Evolutionary conservation across 2,329 filamentous ascomycete species (phyloP), one percentile per base, ranked within the genome.

Genomic region (Xylaria multiplex): DNA sequence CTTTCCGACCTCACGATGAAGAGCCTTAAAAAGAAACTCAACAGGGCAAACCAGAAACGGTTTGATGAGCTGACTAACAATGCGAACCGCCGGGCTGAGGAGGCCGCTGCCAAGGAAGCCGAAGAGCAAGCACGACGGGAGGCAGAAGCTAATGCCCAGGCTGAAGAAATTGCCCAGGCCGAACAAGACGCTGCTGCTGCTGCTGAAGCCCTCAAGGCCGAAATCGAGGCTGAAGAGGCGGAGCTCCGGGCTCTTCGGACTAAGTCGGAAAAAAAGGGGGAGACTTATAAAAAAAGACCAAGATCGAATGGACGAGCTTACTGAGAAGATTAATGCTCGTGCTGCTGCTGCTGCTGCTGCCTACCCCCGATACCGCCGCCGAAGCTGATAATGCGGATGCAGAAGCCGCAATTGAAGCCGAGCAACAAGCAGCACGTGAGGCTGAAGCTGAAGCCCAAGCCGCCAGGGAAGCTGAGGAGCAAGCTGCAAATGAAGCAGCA

Each of bases 101-200:
- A 76, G 55, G 73, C 80, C 24, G 78, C 77, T 16, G 77, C 77
- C 19, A 77, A 78, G 56, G 77, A 79, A 42, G 79, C 78, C 14
- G 77, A 79, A 58, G 80, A 82, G 62, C 76, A 72, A 40, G 73
- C 74, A 11, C 74, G 71, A 45, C 65, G 59, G 2, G 71, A 73
- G 52, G 71, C 71, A 9, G 65, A 72, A 57, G 68, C 62, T n/a
- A 59, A 67, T 19, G 57, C 65, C 22, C 63, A 65, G 50, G 70
- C 67, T 24, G 71, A 53, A 69, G 71, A 53, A 69, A 66, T 68
- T 6, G 66, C 72, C 11, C 69, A 66, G 43, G 70, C 67, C 11
- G 71, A 72, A 64, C 69, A 59, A 69, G 71, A 54, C 24, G 60
- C 54, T 42, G 55, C 42, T 19, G 35, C 54, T 24, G 48, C 52